These are phyloP conservation scores for Trifolium pratense DNA, from an alignment of 306 rosid species.

Conservation along the genomic window DNA sequence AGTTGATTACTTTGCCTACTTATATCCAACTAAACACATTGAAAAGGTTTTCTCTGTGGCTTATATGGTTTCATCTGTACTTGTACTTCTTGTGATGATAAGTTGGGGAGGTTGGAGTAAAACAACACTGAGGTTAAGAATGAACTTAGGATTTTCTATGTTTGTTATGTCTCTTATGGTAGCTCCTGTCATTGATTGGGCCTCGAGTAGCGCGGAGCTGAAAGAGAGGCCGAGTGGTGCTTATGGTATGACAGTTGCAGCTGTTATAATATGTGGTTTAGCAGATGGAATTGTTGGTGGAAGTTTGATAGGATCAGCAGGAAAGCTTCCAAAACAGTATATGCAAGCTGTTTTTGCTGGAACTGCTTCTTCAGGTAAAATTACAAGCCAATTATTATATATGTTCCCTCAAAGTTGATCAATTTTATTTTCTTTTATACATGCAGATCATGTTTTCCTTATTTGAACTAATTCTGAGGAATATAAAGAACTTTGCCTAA, in stretches of 20 bases:
- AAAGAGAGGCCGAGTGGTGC: constrained; percentile 51
- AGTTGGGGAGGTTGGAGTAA: constrained; percentile 71
- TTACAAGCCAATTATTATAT: neutral
- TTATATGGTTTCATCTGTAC: constrained; percentile 62
- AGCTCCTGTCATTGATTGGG: constrained; percentile 71
- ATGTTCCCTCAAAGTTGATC: constrained; percentile 20
- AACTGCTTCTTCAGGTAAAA: constrained; percentile 88
- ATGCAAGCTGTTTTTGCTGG: constrained; percentile 99
- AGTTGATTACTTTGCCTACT: constrained; percentile 81
- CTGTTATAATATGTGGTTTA: constrained; percentile 50
- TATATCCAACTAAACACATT: constrained; percentile 71
- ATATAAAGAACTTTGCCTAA: neutral
- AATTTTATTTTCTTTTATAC: constrained; percentile 36
- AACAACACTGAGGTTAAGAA: constrained; percentile 57
- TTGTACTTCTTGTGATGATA: constrained; percentile 65
- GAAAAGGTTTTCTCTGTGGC: constrained; percentile 91
- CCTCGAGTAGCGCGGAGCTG: constrained; percentile 35
- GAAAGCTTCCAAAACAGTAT: constrained; percentile 80
- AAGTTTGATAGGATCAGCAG: constrained; percentile 93
- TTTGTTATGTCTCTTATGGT: constrained; percentile 68
- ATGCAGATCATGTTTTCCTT: constrained; percentile 23
- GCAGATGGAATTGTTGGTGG: constrained; percentile 89
- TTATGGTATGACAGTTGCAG: constrained; percentile 54
- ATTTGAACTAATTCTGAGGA: constrained; percentile 20
- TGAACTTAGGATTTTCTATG: constrained; percentile 58